Base-by-base conservation (phyloP, 2,329 filamentous ascomycete species). In the Fusarium protoensiforme region DNA sequence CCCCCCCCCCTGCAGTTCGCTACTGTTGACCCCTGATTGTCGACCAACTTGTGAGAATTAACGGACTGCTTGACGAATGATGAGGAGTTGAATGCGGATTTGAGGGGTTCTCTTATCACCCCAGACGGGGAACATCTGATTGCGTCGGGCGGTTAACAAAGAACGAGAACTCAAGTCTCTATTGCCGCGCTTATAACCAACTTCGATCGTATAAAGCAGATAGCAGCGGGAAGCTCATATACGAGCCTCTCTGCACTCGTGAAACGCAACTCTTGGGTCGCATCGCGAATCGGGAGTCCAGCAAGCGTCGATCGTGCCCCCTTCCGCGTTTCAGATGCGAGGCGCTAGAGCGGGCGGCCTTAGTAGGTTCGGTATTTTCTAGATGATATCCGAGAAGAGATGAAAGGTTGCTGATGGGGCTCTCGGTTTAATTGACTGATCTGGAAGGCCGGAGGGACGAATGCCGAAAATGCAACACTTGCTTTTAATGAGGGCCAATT, bases 241-340 rank as follows among this genome's bases (percentile, higher is more conserved):
- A 20, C 27, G 36, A 35, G 24, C 36, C 24, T 22, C 22, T 63
- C 43, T 48, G 58, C 41, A 35, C 20, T 7, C 58, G 16, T 59
- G 33, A 48, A 58, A 65, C 57, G 13, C 35, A 24, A 41, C 24
- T 51, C 20, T 43, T 29, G 35, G 27, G 61, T 31, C 35, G 24
- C 18, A 6, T 56, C 61, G 51, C 46, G 56, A 54, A 70, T 70
- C 48, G 63, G 36, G n/a, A 16, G 24, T 33, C 29, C 8, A 38
- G 56, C 48, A 56, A 46, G 20, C 57, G 62, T 67, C 64, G 67
- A 71, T 68, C 63, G 33, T 36, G 38, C 24, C 43, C 33, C 60
- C 67, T 41, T 51, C 46, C 43, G 39, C 18, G 71, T 74, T 74
- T 73, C 71, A 73, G 67, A 73, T 73, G 61, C 67, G 48, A 71